A percentile compares a stretch with the other conserved stretches of the same genome.
Evolutionary conservation across 2,329 filamentous ascomycete genomes (phyloP).

Genomic region (Fusarium sp.): DNA sequence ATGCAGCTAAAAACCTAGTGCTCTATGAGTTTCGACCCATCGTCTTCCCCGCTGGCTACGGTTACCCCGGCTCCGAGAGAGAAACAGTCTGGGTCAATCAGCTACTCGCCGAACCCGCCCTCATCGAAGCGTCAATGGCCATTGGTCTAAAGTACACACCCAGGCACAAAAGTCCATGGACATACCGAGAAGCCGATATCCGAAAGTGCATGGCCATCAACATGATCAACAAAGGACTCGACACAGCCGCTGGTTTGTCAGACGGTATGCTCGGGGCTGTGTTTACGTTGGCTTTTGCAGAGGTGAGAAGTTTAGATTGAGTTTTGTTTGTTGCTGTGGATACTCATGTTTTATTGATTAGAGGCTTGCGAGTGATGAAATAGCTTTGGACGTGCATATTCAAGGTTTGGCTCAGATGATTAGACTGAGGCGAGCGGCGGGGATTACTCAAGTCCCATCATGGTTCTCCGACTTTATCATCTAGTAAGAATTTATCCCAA

Average conservation of each 20-base stretch:
- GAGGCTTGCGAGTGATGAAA: slow-evolving; percentile 25
- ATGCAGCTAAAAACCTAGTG: slow-evolving; percentile 8
- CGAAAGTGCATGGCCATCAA: slow-evolving; percentile 24
- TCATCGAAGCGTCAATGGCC: slow-evolving; percentile 38
- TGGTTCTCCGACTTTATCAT: slow-evolving; percentile 27
- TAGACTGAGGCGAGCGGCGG: slow-evolving; percentile 2
- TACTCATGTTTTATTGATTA: not conserved
- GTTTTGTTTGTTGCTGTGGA: accelerated
- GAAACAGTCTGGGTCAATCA: slow-evolving; percentile 28
- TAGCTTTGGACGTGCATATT: slow-evolving; percentile 21
- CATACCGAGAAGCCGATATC: not conserved
- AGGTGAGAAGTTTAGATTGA: not conserved
- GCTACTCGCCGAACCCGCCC: slow-evolving; percentile 36
- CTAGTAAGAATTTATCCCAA: not conserved
- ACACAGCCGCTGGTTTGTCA: slow-evolving; percentile 1
- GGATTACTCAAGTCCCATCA: not conserved
- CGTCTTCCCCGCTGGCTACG: slow-evolving; percentile 19
- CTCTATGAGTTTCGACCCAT: slow-evolving; percentile 23
- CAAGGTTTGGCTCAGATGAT: slow-evolving; percentile 30
- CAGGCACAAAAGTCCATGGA: not conserved
- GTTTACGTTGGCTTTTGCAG: slow-evolving; percentile 30
- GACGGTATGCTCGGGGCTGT: slow-evolving; percentile 36
- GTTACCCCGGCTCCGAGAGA: not conserved
- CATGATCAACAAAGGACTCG: slow-evolving; percentile 24
- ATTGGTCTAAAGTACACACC: slow-evolving; percentile 24